These are phyloP conservation scores for Saccharata proteae DNA, from an alignment of 2,329 filamentous ascomycete genomes.

Conservation along the genomic window DNA sequence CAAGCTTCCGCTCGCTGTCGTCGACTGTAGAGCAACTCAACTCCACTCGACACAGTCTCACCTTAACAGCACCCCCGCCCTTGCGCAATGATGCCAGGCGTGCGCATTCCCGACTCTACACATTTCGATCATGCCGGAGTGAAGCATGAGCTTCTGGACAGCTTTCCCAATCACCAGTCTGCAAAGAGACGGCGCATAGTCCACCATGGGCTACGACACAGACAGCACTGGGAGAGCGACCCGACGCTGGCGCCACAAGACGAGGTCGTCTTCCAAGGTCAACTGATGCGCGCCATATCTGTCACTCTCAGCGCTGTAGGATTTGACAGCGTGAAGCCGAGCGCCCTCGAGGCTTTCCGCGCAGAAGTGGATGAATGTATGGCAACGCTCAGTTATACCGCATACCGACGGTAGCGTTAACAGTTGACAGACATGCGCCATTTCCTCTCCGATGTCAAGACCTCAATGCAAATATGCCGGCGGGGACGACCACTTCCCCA, in stretches of 20 bases:
- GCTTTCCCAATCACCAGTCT: constrained; percentile 10
- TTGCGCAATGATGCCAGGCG: constrained; percentile 8
- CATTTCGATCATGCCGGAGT: constrained; percentile 15
- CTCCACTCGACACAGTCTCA: neutral
- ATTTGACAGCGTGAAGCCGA: constrained; percentile 42
- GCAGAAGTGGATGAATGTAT: constrained; percentile 47
- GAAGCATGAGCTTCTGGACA: constrained; percentile 15
- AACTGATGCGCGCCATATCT: constrained; percentile 44
- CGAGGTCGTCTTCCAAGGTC: constrained; percentile 40
- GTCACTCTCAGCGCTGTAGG: constrained; percentile 39
- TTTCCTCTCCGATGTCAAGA: constrained; percentile 41
- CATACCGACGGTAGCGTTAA: neutral
- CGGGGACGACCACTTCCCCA: constrained; percentile 44
- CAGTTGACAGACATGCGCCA: constrained; percentile 37
- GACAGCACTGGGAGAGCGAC: constrained; percentile 21
- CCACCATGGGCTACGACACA: constrained; percentile 20
- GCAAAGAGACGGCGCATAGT: constrained; percentile 24
- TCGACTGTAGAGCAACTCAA: neutral
- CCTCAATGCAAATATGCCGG: constrained; percentile 46
- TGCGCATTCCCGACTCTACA: constrained; percentile 7
- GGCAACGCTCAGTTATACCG: too few relatives aligned
- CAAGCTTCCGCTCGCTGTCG: neutral
- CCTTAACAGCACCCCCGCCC: neutral
- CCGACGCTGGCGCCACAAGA: constrained; percentile 30
- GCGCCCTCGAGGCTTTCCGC: constrained; percentile 45